Evolutionary conservation across 2,329 filamentous ascomycete genomes (phyloP).

Genomic region (Kalmusia sp.): DNA sequence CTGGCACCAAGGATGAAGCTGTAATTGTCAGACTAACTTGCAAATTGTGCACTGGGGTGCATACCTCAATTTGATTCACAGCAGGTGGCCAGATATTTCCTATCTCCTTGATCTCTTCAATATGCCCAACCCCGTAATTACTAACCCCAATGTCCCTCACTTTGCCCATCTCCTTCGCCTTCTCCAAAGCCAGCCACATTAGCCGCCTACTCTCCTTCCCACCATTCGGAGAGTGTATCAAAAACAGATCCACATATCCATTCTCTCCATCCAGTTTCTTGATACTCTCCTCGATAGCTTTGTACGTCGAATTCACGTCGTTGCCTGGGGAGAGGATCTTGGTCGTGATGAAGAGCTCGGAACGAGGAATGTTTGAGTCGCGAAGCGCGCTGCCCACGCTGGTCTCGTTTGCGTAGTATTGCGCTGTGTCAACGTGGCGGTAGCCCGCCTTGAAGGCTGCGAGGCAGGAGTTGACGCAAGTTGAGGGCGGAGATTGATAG

Average conservation of each 20-base stretch:
- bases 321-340: constrained; percentile 68
- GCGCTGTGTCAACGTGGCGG: constrained; percentile 71
- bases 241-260: constrained; percentile 74
- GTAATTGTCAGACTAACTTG: too few relatives aligned
- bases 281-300: constrained; percentile 67
- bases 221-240: constrained; percentile 70
- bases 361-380: constrained; percentile 61
- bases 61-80: constrained; percentile 76
- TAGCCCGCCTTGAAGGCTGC: constrained; percentile 66
- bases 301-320: constrained; percentile 65
- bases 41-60: constrained; percentile 31
- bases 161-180: constrained; percentile 64
- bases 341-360: constrained; percentile 72
- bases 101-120: constrained; percentile 72
- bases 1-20: constrained; percentile 78
- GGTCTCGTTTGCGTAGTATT: constrained; percentile 73
- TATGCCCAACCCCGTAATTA: constrained; percentile 72
- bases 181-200: constrained; percentile 73
- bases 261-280: constrained; percentile 62
- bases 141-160: constrained; percentile 74
- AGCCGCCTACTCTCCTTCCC: constrained; percentile 63
- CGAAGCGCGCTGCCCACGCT: constrained; percentile 71
- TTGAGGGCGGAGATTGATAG: constrained; percentile 64
- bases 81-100: constrained; percentile 73
- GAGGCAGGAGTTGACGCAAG: constrained; percentile 65